Evolutionary conservation across 202 grass and related monocot species (phyloP).

Genomic region (Schoenoplectus tabernaemontani): DNA sequence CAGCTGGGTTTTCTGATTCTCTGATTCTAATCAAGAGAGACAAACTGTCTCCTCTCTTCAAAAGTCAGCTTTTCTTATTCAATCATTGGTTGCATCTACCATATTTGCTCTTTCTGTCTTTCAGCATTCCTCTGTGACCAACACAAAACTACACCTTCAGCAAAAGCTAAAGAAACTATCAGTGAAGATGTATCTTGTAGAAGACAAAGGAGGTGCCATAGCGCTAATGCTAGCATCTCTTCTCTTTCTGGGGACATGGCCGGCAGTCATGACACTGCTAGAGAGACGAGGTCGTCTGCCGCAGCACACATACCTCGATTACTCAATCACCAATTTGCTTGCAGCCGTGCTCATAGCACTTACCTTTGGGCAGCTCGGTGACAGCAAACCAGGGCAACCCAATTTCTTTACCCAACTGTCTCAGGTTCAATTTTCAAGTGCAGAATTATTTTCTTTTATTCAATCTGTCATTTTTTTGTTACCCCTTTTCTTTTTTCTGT

Average conservation of each 20-base stretch:
- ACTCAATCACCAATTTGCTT: conserved; percentile 79
- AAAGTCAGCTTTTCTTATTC: background rate
- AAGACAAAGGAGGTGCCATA: conserved; percentile 93
- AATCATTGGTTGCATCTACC: background rate
- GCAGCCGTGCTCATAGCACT: conserved; percentile 72
- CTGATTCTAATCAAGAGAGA: background rate
- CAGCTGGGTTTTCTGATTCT: background rate
- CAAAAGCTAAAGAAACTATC: background rate
- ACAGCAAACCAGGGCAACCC: conserved; percentile 44
- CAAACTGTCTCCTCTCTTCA: background rate
- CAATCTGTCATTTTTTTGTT: background rate
- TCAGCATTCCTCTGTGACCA: background rate
- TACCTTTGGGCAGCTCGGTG: conserved; percentile 71
- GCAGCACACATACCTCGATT: conserved; percentile 94
- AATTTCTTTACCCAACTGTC: conserved; percentile 87
- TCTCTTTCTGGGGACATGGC: conserved; percentile 81
- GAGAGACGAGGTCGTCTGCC: conserved; percentile 79
- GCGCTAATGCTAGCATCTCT: conserved; percentile 87
- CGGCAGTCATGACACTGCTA: conserved; percentile 70
- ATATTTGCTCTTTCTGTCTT: background rate
- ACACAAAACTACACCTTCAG: background rate
- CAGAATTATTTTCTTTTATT: background rate
- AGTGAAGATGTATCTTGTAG: conserved; percentile 62
- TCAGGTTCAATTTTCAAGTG: conserved; percentile 39
- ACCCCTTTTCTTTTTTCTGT: background rate